These are phyloP conservation scores for Colletotrichum euphorbiae DNA, from an alignment of 2,329 filamentous ascomycete species.

Conservation along the genomic window DNA sequence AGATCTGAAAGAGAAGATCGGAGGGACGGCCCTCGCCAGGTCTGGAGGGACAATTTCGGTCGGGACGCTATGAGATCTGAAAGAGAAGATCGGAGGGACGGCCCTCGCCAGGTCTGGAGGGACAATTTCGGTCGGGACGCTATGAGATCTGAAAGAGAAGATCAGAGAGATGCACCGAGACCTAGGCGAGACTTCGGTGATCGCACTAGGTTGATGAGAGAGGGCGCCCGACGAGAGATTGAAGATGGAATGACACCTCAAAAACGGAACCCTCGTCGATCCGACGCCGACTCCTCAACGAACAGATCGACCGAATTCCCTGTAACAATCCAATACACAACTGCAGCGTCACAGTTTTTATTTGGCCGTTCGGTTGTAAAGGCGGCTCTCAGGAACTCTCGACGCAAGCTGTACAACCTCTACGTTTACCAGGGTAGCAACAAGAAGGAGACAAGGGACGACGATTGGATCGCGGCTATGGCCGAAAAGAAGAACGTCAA, in stretches of 20 bases:
- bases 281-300: conserved; percentile 4
- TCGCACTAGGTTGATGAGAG: conserved; percentile 12
- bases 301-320: conserved; percentile 17
- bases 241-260: background rate
- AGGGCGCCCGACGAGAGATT: conserved; percentile 17
- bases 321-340: conserved; percentile 68
- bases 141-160: background rate
- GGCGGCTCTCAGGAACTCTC: conserved; percentile 75
- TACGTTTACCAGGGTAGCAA: conserved; percentile 77
- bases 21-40: background rate
- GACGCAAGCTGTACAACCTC: conserved; percentile 83
- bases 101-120: background rate
- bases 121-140: background rate
- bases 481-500: conserved; percentile 63
- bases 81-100: background rate
- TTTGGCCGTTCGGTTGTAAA: conserved; percentile 87
- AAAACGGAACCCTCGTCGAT: conserved; percentile 1
- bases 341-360: conserved; percentile 89
- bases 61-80: background rate
- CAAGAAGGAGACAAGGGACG: conserved; percentile 61
- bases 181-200: background rate
- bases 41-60: background rate
- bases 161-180: background rate
- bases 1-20: background rate
- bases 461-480: conserved; percentile 57